Evolutionary conservation across 495 filamentous ascomycete genomes (phyloP), one percentile per base, ranked within the genome.

Genomic region (Hyaloscypha finlandica): DNA sequence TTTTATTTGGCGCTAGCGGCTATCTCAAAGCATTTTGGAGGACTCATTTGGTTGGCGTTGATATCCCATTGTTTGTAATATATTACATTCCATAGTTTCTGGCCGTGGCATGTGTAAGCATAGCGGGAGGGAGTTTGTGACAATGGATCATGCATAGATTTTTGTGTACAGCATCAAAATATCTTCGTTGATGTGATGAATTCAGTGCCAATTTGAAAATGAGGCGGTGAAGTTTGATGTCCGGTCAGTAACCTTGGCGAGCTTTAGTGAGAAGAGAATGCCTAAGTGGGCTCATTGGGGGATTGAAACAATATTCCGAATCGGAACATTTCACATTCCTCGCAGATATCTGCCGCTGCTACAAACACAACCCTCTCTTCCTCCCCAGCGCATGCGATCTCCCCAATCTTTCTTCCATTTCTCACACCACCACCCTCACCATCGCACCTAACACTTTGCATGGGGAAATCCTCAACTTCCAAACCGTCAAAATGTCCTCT

Each of bases 51-150:
- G 35, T 42, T 29, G 59, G 59, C 59, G 59, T 61, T 61, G 35
- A 61, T 29, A 56, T 64, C 25, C 25, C 25, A 62, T 42, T 63
- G 25, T 48, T 52, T 63, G 45, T 52, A 16, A n/a, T 59, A 37
- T 33, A 61, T 61, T 33, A 20, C 59, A 61, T 61, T 61, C 59
- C 59, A 61, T 48, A 29, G 42, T 3, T 60, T 4, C 35, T 35
- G 12, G 19, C 32, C 19, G 19, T 33, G 59, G 59, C 37, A 61
- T 61, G 59, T 61, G 29, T 61, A 31, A 42, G 59, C 37, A 61
- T 45, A 33, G 59, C 42, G 1, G 9, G 42, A 19, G 16, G 42
- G 42, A 6, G 16, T 48, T 48, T 48, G 16, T 19, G 42, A 48
- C 9, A 48, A 48, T 48, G 35, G 35, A 37, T 37, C 35, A 37